Base-by-base conservation (phyloP, 1,284 basidiomycete species). In the Fomes fomentarius region DNA sequence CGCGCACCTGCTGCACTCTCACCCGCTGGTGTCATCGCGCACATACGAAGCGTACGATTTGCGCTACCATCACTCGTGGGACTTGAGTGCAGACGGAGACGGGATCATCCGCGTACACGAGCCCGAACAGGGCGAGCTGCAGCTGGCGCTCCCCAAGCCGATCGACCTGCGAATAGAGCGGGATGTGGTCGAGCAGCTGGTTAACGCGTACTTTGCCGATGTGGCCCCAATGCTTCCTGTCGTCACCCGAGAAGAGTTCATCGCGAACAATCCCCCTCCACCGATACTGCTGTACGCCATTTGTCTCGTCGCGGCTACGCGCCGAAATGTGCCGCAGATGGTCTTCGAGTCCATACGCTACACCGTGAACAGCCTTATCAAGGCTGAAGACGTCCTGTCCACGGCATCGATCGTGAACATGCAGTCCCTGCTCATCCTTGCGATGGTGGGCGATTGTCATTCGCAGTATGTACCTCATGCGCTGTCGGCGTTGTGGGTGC, bases 151-250 rank as follows among this genome's bases (percentile, higher is more conserved):
- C 66, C 73, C 81, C 64, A 88, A 84, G 64, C 82, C 85, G 10
- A 67, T 84, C 44, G 87, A 90, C 66, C 69, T 86, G 61, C 84
- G 80, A 41, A 78, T 93, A 54, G 89, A 91, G 65, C 84, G 85
- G n/a, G 85, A 91, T 47, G 78, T 90, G 61, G 80, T 96, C 64
- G 88, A 95, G 65, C 80, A 83, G 51, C 83, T 97, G 50, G 81
- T 96, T 67, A 98, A 98, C 73, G 84, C 87, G 19, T 98, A 95
- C 76, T 98, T 98, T 71, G 80, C 82, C 19, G 86, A 94, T 38
- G 80, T 96, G 46, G 84, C 89, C 1, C 91, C 90, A n/a, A 77
- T 93, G 43, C 83, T 96, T 56, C 96, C 96, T 19, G 81, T 98
- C 61, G 82, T 98, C 54, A 93, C 92, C 15, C 84, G 89, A 67